Evolutionary conservation across 179 eudicot genomes (phyloP), one percentile per base, ranked within the genome.

Genomic region (Silene vulgaris): DNA sequence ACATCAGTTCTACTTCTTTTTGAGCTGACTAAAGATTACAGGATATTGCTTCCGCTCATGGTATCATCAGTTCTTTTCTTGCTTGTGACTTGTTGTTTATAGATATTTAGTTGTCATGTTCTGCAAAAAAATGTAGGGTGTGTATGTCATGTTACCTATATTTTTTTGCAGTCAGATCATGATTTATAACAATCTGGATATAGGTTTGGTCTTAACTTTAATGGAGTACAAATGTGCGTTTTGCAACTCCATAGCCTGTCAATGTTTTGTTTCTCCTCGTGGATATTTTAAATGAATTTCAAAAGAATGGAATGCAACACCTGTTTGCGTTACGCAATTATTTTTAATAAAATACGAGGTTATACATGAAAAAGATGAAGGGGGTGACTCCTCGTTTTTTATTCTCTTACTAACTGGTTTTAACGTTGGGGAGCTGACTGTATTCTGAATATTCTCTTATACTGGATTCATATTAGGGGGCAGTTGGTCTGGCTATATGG

Each of bases 401-500:
- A 23, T 16, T 19, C n/a, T 37, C 56, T 0, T 69, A 69, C 28
- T 40, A 17, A 21, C 30, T 21, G 26, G 7, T 17, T 68, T 19
- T 68, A n/a, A 45, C 14, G 32, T 69, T 45, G 50, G 45, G 74
- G 73, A 23, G 23, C 48, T 4, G 60, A 21, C 61, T 59, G 35
- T 40, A 50, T 74, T 32, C 59, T 73, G 67, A 78, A 61, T 73
- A 37, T 85, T 82, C 69, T 48, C 14, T 74, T 26, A 54, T 54
- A 19, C 54, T 74, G 69, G 69, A 59, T 71, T 75, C 79, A 65
- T 77, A 3, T 82, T 66, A 94, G 98, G 97, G 98, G 16, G 98
- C 98, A 77, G 99, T 95, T 83, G 99, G 99, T 78, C 85, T 95
- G 81, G 99, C 97, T 19, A 95, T 95, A 87, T 95, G 99, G 99